Base-by-base conservation (phyloP, 2,329 filamentous ascomycete species). In the Colletotrichum phormii region DNA sequence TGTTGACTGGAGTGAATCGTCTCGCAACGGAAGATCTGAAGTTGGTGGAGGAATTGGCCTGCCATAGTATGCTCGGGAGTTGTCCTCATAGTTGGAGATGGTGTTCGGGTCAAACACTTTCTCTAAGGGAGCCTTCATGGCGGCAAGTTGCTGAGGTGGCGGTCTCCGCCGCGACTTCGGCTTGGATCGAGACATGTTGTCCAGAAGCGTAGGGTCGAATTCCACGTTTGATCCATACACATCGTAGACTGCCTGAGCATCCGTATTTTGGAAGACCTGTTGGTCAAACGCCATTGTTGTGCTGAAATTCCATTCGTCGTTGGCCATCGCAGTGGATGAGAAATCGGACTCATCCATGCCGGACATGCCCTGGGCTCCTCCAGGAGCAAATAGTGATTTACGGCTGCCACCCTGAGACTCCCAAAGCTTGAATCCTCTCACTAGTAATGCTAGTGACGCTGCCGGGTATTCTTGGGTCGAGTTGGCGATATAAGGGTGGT, bases 351-450 rank as follows among this genome's bases (percentile, higher is more conserved):
- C 82, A 31, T 74, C 72, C 64, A 64, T 69, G 24, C 55, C 68
- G 1, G 82, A 81, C 13, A 87, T 84, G 1, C 84, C 87, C 74
- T 90, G 89, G 2, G 90, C 90, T 71, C 90, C 91, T 26, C 88
- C 88, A 3, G 86, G 81, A 6, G 86, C 86, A 75, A 93, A 93
- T 0, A 93, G 83, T 18, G 91, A 92, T 74, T 89, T 89, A 58
- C 94, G 89, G 75, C 89, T 90, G 33, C 93, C 93, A 29, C 94
- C 94, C 76, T 90, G 88, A 8, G 91, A 88, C 80, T 95, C 93
- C 94, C 94, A 96, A 24, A 91, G 79, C 78, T 91, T 92, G 82
- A 93, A 96, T 13, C 90, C 91, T 75, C 90, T 89, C 11, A 96
- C 92, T 1, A 96, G 85, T 72, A 90, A 86, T 2, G 89, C 84